A percentile compares a stretch with the other conserved stretches of the same genome.
Evolutionary conservation across 176 grass and related monocot species (phyloP).

Genomic region (Thinopyrum elongatum): DNA sequence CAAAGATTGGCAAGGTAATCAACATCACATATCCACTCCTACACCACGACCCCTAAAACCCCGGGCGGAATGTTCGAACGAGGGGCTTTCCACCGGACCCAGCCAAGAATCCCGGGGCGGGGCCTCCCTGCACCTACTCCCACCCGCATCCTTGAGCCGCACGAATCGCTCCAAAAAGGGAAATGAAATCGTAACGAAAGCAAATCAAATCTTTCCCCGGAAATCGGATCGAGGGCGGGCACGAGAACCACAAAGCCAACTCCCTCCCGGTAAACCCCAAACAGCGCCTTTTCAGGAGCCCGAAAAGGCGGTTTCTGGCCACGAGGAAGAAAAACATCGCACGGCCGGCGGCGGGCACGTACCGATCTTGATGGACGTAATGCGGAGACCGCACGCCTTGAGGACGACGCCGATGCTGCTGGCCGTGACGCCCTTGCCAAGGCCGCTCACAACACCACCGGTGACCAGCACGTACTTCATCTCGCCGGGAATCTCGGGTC

Average conservation of each 20-base stretch:
- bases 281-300: neutral
- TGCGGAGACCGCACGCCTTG: conserved; percentile 65
- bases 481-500: conserved; percentile 16
- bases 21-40: conserved; percentile 26
- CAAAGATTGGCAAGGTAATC: conserved; percentile 35
- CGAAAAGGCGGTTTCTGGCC: neutral
- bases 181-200: neutral
- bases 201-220: conserved; percentile 30
- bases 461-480: conserved; percentile 80
- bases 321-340: neutral
- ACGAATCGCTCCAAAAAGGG: conserved; percentile 27
- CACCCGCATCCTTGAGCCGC: conserved; percentile 24
- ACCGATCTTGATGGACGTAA: conserved; percentile 75
- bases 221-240: conserved; percentile 30
- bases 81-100: conserved; percentile 46
- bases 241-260: neutral
- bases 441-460: conserved; percentile 60
- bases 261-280: neutral
- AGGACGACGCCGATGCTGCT: conserved; percentile 71
- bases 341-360: conserved; percentile 22
- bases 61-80: conserved; percentile 33
- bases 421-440: conserved; percentile 71
- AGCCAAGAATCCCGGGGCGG: neutral
- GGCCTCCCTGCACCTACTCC: conserved; percentile 32
- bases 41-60: conserved; percentile 12